Base-by-base conservation (phyloP, 352 stramenopile genomes). In the Pythium guiyangense region DNA sequence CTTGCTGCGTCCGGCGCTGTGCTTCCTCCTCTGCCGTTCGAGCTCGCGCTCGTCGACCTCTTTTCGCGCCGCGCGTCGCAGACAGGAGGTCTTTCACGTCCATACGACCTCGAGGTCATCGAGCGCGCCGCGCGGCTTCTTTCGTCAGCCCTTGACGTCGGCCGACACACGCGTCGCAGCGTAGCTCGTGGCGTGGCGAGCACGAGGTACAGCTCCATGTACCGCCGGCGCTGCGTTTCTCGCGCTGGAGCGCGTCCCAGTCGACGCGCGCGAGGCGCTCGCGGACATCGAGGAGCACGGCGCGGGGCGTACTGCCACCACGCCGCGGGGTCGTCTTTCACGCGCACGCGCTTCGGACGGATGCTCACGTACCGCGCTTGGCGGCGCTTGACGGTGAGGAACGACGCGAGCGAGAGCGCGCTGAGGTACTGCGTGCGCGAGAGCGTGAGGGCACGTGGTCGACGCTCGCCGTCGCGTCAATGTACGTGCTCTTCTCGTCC, bases 401-500 rank as follows among this genome's bases (percentile, higher is more conserved):
- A 92, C 1, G 84, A 94, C 31, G 85, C 64, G 22, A 92, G 71
- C 12, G 79, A 86, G 14, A 94, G 62, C 18, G 73, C 75, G 55
- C 80, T 90, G 12, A 90, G 57, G 48, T 94, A 94, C 51, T 94
- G 84, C 37, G 79, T 64, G 34, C 81, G 74, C 29, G 76, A 59
- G 39, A 92, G 59, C 3, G 70, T 73, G n/a, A 87, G 22, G 60
- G 77, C 39, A 94, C 89, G 42, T 88, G 69, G 52, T 94, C 84
- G 11, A 94, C 73, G n/a, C 39, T 73, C 6, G 82, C 80, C 44
- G 76, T 74, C 2, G 79, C 82, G 45, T 92, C 80, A 54, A 94
- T 84, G 59, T 91, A 94, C n/a, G 84, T 94, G 68, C 77, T 92
- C 49, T 94, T 94, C 52, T 94, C 84, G 43, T 91, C 74, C 66